Percentiles rank a stretch among this genome's conserved stretches.
Conservation (phyloP, 2,329 filamentous ascomycete genomes). For the Cladosporium oxysporum region DNA sequence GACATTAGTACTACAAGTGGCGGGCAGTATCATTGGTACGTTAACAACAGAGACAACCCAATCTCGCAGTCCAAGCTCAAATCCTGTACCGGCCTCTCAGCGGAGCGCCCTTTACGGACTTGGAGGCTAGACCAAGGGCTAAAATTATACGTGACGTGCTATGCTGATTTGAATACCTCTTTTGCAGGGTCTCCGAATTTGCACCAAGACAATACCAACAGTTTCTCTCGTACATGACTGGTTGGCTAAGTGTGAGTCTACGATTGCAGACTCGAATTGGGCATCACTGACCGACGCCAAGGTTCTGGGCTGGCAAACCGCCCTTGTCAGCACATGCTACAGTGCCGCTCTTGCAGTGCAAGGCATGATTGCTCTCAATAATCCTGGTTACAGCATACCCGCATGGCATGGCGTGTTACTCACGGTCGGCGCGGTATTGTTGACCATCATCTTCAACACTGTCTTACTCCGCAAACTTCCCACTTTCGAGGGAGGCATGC, state of each 20-base stretch:
- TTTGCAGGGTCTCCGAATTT: constrained; percentile 31
- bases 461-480: constrained; percentile 22
- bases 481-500: constrained; percentile 23
- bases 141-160: too few relatives aligned
- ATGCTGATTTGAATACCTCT: too few relatives aligned
- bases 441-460: constrained; percentile 26
- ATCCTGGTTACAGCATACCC: constrained; percentile 40
- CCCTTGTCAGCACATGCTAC: background rate
- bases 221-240: constrained; percentile 27
- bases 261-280: background rate
- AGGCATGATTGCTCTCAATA: constrained; percentile 45
- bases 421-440: constrained; percentile 12
- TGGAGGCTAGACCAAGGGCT: too few relatives aligned
- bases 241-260: constrained; percentile 37
- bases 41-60: too few relatives aligned
- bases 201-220: constrained; percentile 33
- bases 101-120: too few relatives aligned
- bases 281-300: background rate
- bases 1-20: constrained; percentile 26
- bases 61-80: too few relatives aligned
- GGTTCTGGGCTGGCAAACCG: constrained; percentile 12
- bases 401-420: constrained; percentile 48
- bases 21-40: constrained; percentile 35
- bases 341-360: constrained; percentile 5
- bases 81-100: too few relatives aligned